These are phyloP conservation scores for Dissophora ornata DNA, from an alignment of 192 early-diverging fungal genomes.

Conservation along the genomic window DNA sequence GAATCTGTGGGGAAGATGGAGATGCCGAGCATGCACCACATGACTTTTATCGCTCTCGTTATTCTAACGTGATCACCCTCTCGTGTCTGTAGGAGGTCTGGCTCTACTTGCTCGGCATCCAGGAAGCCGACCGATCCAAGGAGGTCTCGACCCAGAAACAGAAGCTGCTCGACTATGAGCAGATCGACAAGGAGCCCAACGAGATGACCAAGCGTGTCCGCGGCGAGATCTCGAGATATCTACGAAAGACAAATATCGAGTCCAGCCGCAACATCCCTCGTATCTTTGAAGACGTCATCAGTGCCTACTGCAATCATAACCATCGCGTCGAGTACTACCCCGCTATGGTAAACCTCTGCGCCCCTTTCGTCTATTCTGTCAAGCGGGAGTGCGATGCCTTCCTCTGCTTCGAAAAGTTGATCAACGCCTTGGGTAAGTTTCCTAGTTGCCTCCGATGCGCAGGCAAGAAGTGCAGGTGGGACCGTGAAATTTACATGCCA, in stretches of 20 bases:
- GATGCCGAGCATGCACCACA: too few species aligned
- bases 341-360: constrained; percentile 79
- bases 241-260: constrained; percentile 65
- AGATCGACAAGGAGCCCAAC: constrained; percentile 75
- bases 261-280: constrained; percentile 50
- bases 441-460: too few species aligned
- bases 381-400: constrained; percentile 82
- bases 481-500: too few species aligned
- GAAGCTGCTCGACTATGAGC: constrained; percentile 72
- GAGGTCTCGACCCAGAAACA: constrained; percentile 47
- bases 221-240: constrained; percentile 79
- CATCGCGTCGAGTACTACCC: constrained; percentile 82
- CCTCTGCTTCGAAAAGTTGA: constrained; percentile 84
- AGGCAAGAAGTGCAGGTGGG: too few species aligned
- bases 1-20: too few species aligned
- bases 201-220: constrained; percentile 82
- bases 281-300: constrained; percentile 87
- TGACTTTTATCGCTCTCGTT: neutral
- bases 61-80: neutral
- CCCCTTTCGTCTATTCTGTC: constrained; percentile 83
- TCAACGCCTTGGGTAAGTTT: constrained; percentile 71
- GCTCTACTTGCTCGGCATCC: constrained; percentile 88
- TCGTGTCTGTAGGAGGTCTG: constrained; percentile 73
- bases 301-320: constrained; percentile 84
- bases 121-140: constrained; percentile 82